Percentiles rank a stretch among this genome's conserved stretches.
phyloP scores from a whole-genome alignment of 1,284 basidiomycete species.

The Rhodotorula sp. region DNA sequence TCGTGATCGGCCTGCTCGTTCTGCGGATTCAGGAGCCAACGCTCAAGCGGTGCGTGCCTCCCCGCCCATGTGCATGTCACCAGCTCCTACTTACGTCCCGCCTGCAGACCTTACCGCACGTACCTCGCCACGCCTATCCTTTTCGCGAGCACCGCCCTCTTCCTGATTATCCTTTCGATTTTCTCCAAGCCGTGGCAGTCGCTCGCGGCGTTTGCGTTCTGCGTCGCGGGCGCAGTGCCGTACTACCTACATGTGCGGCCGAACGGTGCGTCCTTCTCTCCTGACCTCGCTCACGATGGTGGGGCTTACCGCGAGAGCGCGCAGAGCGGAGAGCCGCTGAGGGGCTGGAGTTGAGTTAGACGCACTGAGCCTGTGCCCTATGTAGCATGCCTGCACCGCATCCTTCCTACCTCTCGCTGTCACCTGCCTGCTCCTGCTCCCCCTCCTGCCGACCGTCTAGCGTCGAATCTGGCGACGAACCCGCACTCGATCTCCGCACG shows the following conservation, averaged over 20 bases:
- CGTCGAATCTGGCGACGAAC: no score
- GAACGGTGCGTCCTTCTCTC: conserved; percentile 1
- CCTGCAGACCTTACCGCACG: conserved; percentile 84
- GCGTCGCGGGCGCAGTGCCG: conserved; percentile 33
- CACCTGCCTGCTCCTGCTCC: no score
- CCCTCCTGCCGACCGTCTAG: no score
- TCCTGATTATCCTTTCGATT: conserved; percentile 91
- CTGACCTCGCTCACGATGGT: neutral
- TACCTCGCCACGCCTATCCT: conserved; percentile 87
- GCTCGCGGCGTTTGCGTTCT: conserved; percentile 65
- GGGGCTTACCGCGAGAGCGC: neutral
- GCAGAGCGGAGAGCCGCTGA: conserved; percentile 2
- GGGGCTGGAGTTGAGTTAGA: conserved; percentile 22
- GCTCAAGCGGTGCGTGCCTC: conserved; percentile 65
- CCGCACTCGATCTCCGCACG: neutral
- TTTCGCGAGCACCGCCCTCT: conserved; percentile 88
- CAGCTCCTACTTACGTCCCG: neutral
- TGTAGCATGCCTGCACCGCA: neutral
- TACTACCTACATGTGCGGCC: conserved; percentile 31
- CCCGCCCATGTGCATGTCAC: neutral
- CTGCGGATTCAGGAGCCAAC: conserved; percentile 88
- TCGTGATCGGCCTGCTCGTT: conserved; percentile 84
- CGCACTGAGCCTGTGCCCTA: neutral
- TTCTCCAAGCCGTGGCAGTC: conserved; percentile 91
- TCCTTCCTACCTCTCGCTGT: neutral